Base-by-base conservation (phyloP, 345 rosid species). In the Arabis alpina region DNA sequence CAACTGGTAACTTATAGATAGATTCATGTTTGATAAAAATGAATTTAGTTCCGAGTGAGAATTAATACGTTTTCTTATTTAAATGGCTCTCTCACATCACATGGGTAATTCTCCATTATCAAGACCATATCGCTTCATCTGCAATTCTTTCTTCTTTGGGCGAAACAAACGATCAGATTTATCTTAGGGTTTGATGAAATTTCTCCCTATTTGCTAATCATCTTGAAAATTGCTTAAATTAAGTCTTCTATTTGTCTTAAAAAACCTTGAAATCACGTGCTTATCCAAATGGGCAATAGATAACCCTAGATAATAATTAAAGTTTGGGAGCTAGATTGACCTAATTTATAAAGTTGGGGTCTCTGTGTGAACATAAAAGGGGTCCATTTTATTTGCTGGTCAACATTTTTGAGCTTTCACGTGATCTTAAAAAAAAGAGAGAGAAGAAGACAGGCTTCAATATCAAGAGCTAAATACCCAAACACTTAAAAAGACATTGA, bases 131-230 rank as follows among this genome's bases (percentile, higher is more conserved):
- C 39, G 72, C 78, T 67, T 74, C 50, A 52, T 34, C 1, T 51
- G 45, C 68, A 74, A 74, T 74, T 74, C 78, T 67, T 74, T 60
- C 79, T 75, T 69, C 75, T 75, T 63, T 61, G 79, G 66, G 70
- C 70, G 70, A 75, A 69, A 75, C 74, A 62, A 74, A 74, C 70
- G 41, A 54, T 69, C 54, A 69, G 79, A 75, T 75, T 69, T 50
- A 69, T 50, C 74, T 39, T 75, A 62, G 79, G 61, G 79, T 56
- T 75, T 68, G 71, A 56, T 69, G 75, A 61, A 47, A 9, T 8
- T 37, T 54, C 54, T 27, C 70, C 64, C 64, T 19, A 54, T 47
- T 39, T 44, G 62, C 23, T 63, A 75, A 69, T 69, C 59, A 68
- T 75, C 74, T 62, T 49, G 70, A 43, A 69, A 63, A 32, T 14